phyloP scores from a whole-genome alignment of 306 rosid species.

The Acacia confusa region DNA sequence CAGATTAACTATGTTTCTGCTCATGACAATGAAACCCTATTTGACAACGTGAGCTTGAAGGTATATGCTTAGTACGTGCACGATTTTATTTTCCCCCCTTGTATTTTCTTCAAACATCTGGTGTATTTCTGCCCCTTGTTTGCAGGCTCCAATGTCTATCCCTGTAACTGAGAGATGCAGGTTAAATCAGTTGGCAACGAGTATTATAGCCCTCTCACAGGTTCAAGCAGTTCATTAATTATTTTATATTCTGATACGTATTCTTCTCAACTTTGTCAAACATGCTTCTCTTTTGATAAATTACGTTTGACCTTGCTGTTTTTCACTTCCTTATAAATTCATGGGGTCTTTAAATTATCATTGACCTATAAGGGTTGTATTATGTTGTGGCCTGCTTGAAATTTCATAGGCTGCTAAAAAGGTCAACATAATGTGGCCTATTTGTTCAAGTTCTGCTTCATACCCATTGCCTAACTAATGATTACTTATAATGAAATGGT shows the following conservation, averaged over 20 bases:
- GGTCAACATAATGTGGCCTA: background rate
- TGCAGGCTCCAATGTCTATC: constrained; percentile 67
- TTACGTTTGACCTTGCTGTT: background rate
- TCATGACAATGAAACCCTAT: constrained; percentile 90
- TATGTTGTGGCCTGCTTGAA: background rate
- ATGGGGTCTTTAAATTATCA: background rate
- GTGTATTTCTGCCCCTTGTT: constrained; percentile 29
- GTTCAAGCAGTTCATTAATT: constrained; percentile 39
- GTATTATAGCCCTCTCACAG: constrained; percentile 86
- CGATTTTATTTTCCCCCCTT: constrained; percentile 14
- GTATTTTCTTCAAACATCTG: constrained; percentile 22
- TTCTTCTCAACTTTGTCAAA: background rate
- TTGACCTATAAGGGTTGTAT: background rate
- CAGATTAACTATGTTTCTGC: constrained; percentile 95
- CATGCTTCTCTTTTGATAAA: background rate
- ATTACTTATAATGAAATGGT: background rate
- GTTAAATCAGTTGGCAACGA: constrained; percentile 88
- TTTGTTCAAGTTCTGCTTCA: background rate
- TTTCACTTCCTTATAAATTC: background rate
- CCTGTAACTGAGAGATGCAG: constrained; percentile 79
- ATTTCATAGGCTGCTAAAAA: background rate
- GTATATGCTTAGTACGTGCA: constrained; percentile 48
- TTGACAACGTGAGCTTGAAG: constrained; percentile 88
- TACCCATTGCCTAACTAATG: background rate
- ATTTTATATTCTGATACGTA: background rate